phyloP scores from a whole-genome alignment of 345 rosid genomes.

The Abelmoschus esculentus region DNA sequence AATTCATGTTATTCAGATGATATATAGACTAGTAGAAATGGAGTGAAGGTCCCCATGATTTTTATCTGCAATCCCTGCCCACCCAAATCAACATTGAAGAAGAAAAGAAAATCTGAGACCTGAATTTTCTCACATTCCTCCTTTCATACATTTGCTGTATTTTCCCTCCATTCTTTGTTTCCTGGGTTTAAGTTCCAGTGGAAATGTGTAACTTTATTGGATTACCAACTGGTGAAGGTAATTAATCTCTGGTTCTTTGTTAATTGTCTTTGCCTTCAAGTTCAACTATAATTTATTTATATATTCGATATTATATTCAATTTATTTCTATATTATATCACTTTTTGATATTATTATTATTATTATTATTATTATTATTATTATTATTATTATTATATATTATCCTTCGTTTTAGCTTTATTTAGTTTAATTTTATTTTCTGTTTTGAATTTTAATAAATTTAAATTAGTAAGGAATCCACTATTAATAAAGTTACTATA shows the following conservation, averaged over 20 bases:
- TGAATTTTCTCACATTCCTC: background rate
- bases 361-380: too few relatives aligned
- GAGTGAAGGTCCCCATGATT: conserved; percentile 31
- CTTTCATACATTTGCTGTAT: conserved; percentile 32
- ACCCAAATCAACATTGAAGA: conserved; percentile 41
- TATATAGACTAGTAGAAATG: conserved; percentile 32
- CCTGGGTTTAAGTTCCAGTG: conserved; percentile 9
- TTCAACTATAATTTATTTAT: too few relatives aligned
- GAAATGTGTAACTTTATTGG: background rate
- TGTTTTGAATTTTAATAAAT: too few relatives aligned
- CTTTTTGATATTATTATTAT: too few relatives aligned
- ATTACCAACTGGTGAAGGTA: background rate
- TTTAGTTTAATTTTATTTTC: too few relatives aligned
- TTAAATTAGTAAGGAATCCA: too few relatives aligned
- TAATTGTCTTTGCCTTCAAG: background rate
- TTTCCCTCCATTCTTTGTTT: conserved; percentile 46
- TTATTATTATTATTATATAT: too few relatives aligned
- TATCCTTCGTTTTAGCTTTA: too few relatives aligned
- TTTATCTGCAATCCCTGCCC: conserved; percentile 29
- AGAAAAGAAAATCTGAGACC: background rate
- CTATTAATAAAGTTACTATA: too few relatives aligned
- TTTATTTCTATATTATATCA: too few relatives aligned
- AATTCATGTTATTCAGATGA: conserved; percentile 33
- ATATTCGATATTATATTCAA: too few relatives aligned
- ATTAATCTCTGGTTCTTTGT: background rate